Base-by-base conservation (phyloP, 169 alveolate genomes). In the Neospora caninum region DNA sequence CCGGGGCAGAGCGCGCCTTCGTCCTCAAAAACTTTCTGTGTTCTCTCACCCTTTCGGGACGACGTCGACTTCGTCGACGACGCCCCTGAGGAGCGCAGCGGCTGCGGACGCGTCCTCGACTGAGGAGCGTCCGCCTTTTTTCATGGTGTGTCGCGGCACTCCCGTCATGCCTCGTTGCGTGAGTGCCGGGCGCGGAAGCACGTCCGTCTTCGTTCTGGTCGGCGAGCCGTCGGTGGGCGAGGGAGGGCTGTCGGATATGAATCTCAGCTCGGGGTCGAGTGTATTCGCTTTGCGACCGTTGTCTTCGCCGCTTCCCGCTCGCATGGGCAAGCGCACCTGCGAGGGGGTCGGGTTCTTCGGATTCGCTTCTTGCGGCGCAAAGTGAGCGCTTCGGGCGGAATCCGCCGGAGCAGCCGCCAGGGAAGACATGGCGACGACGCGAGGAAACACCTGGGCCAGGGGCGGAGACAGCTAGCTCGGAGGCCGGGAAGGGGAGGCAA, bases 31-130 rank as follows among this genome's bases (percentile, higher is more conserved):
- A 73, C 38, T 13, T 73, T 10, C 86, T 80, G 36, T 22, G 1
- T 18, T 80, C 31, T 18, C 89, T 82, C 41, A 38, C 89, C 89
- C 89, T 43, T 82, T 82, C 10, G 89, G 53, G 7, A 42, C 89
- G 34, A 38, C 89, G 10, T 38, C 67, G 89, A 42, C 64, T 1
- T 29, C 89, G 13, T 38, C 67, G 41, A 82, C 67, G n/a, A 42
- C 89, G 34, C 67, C 67, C 39, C 38, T 13, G 39, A 82, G 89
- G 89, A 41, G 38, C 9, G n/a, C 69, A 1, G 67, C 89, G 6
- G 89, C 89, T 0, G 64, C 4, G 39, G 69, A 29, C 67, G 34
- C 67, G n/a, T 42, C 89, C 0, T 42, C 89, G 4, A 38, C 89
- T 0, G 89, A 27, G 13, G 89, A 1, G 4, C 89, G 29, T 20